phyloP scores from a whole-genome alignment of 139 green algal species.

The Ostreobium quekettii region DNA sequence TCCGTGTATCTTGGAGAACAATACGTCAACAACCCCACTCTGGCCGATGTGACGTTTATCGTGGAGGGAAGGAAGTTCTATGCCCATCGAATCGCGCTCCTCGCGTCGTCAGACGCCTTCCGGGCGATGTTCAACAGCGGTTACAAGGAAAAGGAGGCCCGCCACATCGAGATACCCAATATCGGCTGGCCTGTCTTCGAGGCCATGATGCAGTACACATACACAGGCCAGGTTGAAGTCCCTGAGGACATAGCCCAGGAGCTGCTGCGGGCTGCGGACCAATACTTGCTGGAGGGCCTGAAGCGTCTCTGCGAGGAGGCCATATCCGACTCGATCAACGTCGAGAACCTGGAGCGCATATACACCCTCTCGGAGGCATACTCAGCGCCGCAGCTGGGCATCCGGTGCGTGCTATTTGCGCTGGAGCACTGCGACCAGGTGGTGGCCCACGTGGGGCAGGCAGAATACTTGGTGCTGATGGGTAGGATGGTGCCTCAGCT shows the following conservation, averaged over 20 bases:
- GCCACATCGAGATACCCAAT: slow-evolving; percentile 88
- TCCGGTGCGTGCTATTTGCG: slow-evolving; percentile 76
- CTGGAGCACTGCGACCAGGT: slow-evolving; percentile 72
- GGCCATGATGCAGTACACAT: slow-evolving; percentile 86
- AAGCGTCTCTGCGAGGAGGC: slow-evolving; percentile 86
- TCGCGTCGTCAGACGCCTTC: slow-evolving; percentile 85
- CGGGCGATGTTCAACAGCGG: slow-evolving; percentile 87
- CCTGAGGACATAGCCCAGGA: slow-evolving; percentile 35
- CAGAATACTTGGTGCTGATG: slow-evolving; percentile 33
- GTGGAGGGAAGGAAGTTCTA: slow-evolving; percentile 82
- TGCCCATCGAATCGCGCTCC: slow-evolving; percentile 84
- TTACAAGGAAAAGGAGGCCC: slow-evolving; percentile 77
- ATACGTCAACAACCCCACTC: slow-evolving; percentile 85
- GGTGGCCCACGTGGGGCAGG: slow-evolving; percentile 5
- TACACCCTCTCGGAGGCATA: slow-evolving; percentile 80
- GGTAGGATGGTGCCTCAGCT: slow-evolving; percentile 46
- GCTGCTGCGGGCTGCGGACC: slow-evolving; percentile 68
- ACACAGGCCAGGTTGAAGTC: slow-evolving; percentile 67
- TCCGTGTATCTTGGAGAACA: slow-evolving; percentile 60
- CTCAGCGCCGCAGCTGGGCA: slow-evolving; percentile 64
- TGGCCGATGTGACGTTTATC: slow-evolving; percentile 89
- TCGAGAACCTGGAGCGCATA: slow-evolving; percentile 66
- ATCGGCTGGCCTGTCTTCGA: slow-evolving; percentile 78
- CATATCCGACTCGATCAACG: slow-evolving; percentile 60
- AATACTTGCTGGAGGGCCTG: slow-evolving; percentile 92